phyloP scores from a whole-genome alignment of 2,329 filamentous ascomycete species.

The Phaeosphaeriaceae sp. region DNA sequence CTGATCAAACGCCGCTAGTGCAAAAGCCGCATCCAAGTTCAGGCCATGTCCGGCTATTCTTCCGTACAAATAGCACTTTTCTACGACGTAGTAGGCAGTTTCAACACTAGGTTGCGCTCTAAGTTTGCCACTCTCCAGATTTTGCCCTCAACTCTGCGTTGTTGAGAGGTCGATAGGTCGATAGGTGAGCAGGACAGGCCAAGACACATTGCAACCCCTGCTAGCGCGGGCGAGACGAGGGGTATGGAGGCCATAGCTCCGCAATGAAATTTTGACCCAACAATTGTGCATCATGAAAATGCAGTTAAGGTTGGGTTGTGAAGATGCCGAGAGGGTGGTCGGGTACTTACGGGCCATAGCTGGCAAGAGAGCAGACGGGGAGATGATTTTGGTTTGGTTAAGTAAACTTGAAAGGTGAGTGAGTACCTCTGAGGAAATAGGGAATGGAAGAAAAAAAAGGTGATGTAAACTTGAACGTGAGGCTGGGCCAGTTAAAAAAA shows the following conservation, averaged over 20 bases:
- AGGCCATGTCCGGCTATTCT: background rate
- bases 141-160: constrained; percentile 15
- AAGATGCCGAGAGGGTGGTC: too few species aligned
- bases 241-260: constrained; percentile 31
- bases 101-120: constrained; percentile 4
- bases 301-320: too few species aligned
- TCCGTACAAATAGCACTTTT: constrained; percentile 1
- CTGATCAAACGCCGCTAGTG: background rate
- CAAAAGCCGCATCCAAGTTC: background rate
- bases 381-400: too few species aligned
- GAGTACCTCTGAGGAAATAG: too few species aligned
- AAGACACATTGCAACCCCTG: constrained; percentile 16
- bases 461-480: too few species aligned
- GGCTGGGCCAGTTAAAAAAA: too few species aligned
- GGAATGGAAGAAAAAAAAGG: too few species aligned
- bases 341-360: too few species aligned
- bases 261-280: constrained; percentile 30
- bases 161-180: constrained; percentile 27
- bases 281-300: constrained; percentile 38
- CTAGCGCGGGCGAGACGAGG: constrained; percentile 27
- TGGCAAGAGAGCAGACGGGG: too few species aligned
- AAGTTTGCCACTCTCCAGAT: constrained; percentile 26
- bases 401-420: too few species aligned
- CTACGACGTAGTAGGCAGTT: constrained; percentile 6
- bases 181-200: constrained; percentile 22